phyloP scores from a whole-genome alignment of 495 filamentous ascomycete genomes.

The Amphirosellinia nigrospora region DNA sequence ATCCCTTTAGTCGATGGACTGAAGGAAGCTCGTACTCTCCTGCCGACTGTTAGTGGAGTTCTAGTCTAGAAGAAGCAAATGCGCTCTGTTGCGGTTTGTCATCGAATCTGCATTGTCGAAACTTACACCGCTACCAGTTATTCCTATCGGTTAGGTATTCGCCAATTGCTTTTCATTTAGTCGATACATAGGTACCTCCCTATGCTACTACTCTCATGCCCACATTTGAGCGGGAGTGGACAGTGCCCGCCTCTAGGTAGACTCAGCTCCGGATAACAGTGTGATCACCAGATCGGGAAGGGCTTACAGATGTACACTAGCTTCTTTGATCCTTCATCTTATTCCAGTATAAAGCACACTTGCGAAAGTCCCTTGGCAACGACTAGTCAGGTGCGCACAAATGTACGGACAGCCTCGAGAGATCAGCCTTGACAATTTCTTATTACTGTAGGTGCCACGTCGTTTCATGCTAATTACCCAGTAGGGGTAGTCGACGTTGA shows the following conservation, averaged over 20 bases:
- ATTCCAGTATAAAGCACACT: constrained; percentile 16
- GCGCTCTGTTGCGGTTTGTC: constrained; percentile 12
- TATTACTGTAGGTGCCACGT: constrained; percentile 27
- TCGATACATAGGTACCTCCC: not conserved
- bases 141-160: constrained; percentile 19
- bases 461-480: constrained; percentile 22
- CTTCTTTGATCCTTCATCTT: constrained; percentile 28
- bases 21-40: not conserved
- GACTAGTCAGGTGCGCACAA: constrained; percentile 10
- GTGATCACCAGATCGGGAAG: constrained; percentile 24
- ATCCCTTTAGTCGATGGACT: not conserved
- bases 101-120: constrained; percentile 13
- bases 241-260: constrained; percentile 22
- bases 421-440: constrained; percentile 29
- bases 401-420: constrained; percentile 19
- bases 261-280: constrained; percentile 27
- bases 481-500: constrained; percentile 9
- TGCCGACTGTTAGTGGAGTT: constrained; percentile 17
- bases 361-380: constrained; percentile 16
- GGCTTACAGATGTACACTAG: constrained; percentile 25
- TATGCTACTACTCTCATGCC: not conserved
- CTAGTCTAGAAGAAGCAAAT: constrained; percentile 25
- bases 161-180: constrained; percentile 27
- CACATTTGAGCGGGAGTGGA: constrained; percentile 17
- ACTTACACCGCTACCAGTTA: constrained; percentile 25